Conservation (phyloP, 306 rosid species). For the Rosa lucieae region DNA sequence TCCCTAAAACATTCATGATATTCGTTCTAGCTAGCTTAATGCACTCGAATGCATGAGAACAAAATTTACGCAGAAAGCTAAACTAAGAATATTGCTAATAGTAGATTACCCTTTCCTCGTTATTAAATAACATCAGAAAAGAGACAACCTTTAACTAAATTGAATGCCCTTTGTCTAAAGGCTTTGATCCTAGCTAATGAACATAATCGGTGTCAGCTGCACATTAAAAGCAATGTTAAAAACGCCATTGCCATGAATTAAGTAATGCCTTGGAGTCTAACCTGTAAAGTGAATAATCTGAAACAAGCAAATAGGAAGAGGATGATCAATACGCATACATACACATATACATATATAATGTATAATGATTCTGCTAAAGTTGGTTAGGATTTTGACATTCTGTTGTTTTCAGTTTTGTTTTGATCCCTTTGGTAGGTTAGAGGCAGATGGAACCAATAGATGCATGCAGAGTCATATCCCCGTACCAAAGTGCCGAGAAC, state of each 20-base stretch:
- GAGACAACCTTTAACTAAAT: neutral
- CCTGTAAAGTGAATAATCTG: constrained; percentile 16
- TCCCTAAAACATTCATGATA: too few species aligned
- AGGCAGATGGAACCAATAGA: constrained; percentile 49
- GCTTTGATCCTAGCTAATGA: constrained; percentile 19
- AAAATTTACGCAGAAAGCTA: neutral
- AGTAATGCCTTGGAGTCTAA: constrained; percentile 10
- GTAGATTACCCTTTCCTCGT: neutral
- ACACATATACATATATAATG: neutral
- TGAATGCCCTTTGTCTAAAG: constrained; percentile 36
- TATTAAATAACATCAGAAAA: neutral
- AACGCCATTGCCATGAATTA: constrained; percentile 10
- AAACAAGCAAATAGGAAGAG: constrained; percentile 15
- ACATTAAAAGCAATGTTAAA: constrained; percentile 27
- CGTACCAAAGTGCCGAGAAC: constrained; percentile 25
- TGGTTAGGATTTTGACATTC: constrained; percentile 34
- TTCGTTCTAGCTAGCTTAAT: too few species aligned
- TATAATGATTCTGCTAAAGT: constrained; percentile 24
- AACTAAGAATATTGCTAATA: neutral
- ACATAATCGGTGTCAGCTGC: constrained; percentile 42
- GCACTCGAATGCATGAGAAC: too few species aligned
- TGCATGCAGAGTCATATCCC: constrained; percentile 37
- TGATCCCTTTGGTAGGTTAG: constrained; percentile 39
- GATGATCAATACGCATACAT: neutral
- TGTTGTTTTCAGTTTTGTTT: constrained; percentile 35